phyloP scores from a whole-genome alignment of 306 rosid genomes.

The Biancaea sappan region DNA sequence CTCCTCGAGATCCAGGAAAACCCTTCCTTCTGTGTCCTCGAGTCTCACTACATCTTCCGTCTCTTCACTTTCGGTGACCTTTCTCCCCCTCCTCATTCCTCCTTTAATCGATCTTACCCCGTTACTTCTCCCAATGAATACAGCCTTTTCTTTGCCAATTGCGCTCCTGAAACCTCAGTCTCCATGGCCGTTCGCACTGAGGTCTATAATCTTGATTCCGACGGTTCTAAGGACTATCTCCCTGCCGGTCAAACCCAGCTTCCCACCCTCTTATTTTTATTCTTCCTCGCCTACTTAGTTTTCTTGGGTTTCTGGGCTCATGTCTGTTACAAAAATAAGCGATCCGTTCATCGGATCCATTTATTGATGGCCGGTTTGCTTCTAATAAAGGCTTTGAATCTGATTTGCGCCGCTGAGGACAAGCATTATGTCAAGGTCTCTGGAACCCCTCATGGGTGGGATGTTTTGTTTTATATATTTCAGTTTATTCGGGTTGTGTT shows the following conservation, averaged over 20 bases:
- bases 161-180: conserved; percentile 67
- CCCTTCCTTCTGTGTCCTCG: conserved; percentile 71
- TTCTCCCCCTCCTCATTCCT: conserved; percentile 74
- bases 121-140: conserved; percentile 69
- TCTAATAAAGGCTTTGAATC: conserved; percentile 73
- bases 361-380: conserved; percentile 66
- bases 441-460: conserved; percentile 96
- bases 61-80: conserved; percentile 71
- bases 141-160: conserved; percentile 78
- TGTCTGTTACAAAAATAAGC: conserved; percentile 45
- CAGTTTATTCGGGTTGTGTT: conserved; percentile 79
- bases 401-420: conserved; percentile 87
- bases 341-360: conserved; percentile 80
- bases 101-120: conserved; percentile 51
- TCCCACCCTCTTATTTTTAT: conserved; percentile 62
- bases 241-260: conserved; percentile 85
- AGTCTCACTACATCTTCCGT: conserved; percentile 49
- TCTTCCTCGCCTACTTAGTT: conserved; percentile 53
- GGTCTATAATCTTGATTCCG: conserved; percentile 65
- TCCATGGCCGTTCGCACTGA: conserved; percentile 74
- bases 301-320: conserved; percentile 67
- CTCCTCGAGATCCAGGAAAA: conserved; percentile 81
- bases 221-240: conserved; percentile 59
- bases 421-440: conserved; percentile 75
- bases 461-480: conserved; percentile 76